Percentiles rank a stretch among this genome's conserved stretches.
Evolutionary conservation across 805 yeast species (phyloP).

Genomic region (Tetrapisispora phaffii): DNA sequence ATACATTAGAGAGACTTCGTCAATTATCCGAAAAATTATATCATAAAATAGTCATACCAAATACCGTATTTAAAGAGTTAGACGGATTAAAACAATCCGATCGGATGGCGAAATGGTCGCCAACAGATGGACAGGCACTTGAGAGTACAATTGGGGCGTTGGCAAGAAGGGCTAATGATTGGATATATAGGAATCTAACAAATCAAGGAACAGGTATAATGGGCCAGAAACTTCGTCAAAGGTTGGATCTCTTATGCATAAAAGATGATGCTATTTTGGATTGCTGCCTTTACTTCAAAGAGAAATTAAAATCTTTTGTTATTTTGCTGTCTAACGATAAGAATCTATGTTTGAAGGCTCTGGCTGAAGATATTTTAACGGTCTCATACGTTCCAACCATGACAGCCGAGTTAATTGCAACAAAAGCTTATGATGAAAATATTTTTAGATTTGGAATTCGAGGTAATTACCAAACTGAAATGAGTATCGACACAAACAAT

Average conservation of each 20-base stretch:
- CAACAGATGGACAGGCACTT: constrained; percentile 8
- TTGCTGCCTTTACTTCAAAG: constrained; percentile 60
- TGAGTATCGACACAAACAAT: background rate
- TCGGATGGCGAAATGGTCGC: constrained; percentile 2
- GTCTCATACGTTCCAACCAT: constrained; percentile 39
- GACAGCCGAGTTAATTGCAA: constrained; percentile 40
- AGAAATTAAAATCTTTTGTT: constrained; percentile 34
- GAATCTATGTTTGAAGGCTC: constrained; percentile 70
- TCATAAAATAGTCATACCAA: constrained; percentile 56
- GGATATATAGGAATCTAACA: constrained; percentile 61
- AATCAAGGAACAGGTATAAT: constrained; percentile 39
- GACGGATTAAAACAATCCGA: constrained; percentile 62
- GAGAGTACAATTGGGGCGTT: constrained; percentile 37
- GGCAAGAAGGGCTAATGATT: constrained; percentile 67
- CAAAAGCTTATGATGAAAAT: constrained; percentile 32
- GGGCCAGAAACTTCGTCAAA: constrained; percentile 57
- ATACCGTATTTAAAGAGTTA: constrained; percentile 61
- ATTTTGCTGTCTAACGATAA: constrained; percentile 73
- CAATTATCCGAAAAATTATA: constrained; percentile 33
- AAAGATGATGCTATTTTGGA: constrained; percentile 83
- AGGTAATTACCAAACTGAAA: background rate
- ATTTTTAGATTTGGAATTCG: constrained; percentile 12
- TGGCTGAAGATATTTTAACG: constrained; percentile 55
- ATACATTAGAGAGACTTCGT: constrained; percentile 45
- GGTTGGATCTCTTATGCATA: constrained; percentile 33